Evolutionary conservation across 2,329 filamentous ascomycete genomes (phyloP).

Genomic region (Davidsoniella australis): DNA sequence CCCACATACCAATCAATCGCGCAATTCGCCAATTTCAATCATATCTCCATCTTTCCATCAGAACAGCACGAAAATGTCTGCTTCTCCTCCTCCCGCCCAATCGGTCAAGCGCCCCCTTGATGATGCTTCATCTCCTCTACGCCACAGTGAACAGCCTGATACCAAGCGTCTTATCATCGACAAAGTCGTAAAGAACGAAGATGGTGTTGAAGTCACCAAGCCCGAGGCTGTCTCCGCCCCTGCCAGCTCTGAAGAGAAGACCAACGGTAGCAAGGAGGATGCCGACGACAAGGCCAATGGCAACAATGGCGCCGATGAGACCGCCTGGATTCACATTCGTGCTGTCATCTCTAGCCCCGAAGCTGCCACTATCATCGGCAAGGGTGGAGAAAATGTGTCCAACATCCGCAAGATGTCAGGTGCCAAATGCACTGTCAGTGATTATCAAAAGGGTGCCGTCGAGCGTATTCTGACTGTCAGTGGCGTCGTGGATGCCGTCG

Average conservation of each 20-base stretch:
- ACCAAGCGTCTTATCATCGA: constrained; percentile 93
- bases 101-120: constrained; percentile 85
- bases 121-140: constrained; percentile 93
- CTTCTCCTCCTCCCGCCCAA: constrained; percentile 49
- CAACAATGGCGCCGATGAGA: constrained; percentile 62
- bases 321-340: constrained; percentile 89
- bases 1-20: neutral
- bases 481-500: constrained; percentile 86
- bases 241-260: constrained; percentile 26
- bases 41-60: neutral
- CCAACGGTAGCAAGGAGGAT: constrained; percentile 33
- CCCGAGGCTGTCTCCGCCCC: constrained; percentile 22
- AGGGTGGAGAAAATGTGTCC: constrained; percentile 95
- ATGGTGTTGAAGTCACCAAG: constrained; percentile 31
- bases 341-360: constrained; percentile 95
- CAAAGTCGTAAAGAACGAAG: constrained; percentile 62
- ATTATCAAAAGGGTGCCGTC: constrained; percentile 91
- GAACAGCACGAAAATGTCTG: constrained; percentile 46
- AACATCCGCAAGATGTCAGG: constrained; percentile 89
- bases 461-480: constrained; percentile 96
- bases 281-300: constrained; percentile 22
- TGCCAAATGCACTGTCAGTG: constrained; percentile 96
- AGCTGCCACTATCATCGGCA: constrained; percentile 94
- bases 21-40: neutral
- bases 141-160: constrained; percentile 81